Conservation (phyloP, 2,329 filamentous ascomycete species). For the Pseudodiploospora longispora region DNA sequence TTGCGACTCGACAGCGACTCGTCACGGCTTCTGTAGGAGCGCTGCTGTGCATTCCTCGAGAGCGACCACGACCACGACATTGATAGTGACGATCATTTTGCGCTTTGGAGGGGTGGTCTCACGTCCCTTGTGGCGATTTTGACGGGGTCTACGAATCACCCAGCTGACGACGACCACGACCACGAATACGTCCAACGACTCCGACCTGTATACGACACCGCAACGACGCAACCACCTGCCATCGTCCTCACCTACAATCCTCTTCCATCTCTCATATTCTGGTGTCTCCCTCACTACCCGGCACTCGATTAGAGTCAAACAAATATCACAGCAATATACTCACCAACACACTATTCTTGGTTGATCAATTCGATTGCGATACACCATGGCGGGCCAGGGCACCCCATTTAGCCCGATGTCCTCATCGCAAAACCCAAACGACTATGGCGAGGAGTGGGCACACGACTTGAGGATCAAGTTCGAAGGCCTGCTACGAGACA, state of each 20-base stretch:
- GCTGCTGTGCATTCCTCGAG: slow-evolving; percentile 9
- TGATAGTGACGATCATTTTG: neutral
- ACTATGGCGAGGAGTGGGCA: slow-evolving; percentile 66
- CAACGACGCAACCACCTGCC: slow-evolving; percentile 4
- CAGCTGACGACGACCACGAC: slow-evolving; percentile 21
- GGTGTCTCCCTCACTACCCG: too few species aligned
- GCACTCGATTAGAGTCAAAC: too few species aligned
- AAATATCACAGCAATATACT: neutral
- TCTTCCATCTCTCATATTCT: neutral
- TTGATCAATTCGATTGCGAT: slow-evolving; percentile 3
- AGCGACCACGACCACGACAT: slow-evolving; percentile 4
- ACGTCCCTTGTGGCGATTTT: slow-evolving; percentile 10
- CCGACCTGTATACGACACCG: slow-evolving; percentile 5
- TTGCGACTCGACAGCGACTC: neutral
- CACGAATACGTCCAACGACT: slow-evolving; percentile 11
- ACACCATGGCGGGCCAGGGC: slow-evolving; percentile 31
- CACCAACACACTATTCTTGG: neutral
- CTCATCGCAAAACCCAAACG: slow-evolving; percentile 20
- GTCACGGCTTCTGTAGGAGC: neutral
- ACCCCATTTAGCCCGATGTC: slow-evolving; percentile 23
- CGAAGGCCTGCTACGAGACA: slow-evolving; percentile 77
- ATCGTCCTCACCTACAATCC: neutral
- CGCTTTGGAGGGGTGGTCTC: slow-evolving; percentile 8
- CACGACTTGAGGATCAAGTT: slow-evolving; percentile 75
- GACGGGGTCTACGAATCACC: slow-evolving; percentile 17